Evolutionary conservation across 495 filamentous ascomycete genomes (phyloP).

Genomic region (Hypoxylon fuscum): DNA sequence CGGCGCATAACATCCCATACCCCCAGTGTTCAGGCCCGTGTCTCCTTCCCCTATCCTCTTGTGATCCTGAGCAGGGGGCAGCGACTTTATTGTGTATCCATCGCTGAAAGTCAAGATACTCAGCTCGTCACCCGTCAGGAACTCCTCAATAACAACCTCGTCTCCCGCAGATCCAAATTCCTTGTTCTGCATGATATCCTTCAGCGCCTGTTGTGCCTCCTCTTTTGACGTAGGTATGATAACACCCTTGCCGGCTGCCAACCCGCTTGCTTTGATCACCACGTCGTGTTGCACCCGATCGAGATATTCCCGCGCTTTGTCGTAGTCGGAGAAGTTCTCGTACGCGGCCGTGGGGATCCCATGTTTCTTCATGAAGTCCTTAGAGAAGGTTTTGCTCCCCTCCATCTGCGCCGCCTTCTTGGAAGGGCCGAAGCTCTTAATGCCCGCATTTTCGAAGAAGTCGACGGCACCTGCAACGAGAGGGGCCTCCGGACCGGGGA

Average conservation of each 20-base stretch:
- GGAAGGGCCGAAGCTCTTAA: constrained; percentile 87
- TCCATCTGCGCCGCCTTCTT: constrained; percentile 90
- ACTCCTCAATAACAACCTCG: constrained; percentile 97
- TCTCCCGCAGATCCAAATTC: constrained; percentile 88
- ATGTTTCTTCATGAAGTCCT: constrained; percentile 96
- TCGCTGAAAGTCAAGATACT: constrained; percentile 92
- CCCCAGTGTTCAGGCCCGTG: constrained; percentile 91
- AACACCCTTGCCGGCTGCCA: constrained; percentile 93
- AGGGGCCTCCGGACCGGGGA: constrained; percentile 92
- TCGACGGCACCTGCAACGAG: constrained; percentile 90
- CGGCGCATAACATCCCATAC: constrained; percentile 97
- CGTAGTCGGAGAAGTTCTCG: constrained; percentile 85
- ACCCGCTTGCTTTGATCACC: constrained; percentile 87
- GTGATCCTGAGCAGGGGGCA: constrained; percentile 96
- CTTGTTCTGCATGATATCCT: constrained; percentile 88
- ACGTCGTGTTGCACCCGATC: constrained; percentile 77
- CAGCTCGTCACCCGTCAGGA: constrained; percentile 88
- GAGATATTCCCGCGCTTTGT: constrained; percentile 77
- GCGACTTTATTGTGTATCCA: constrained; percentile 80
- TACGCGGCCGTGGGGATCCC: constrained; percentile 91
- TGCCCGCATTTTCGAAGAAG: constrained; percentile 80
- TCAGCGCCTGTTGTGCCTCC: constrained; percentile 82
- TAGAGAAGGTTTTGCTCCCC: constrained; percentile 95
- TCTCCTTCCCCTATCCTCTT: constrained; percentile 94
- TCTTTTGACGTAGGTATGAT: constrained; percentile 82